Evolutionary conservation across 257 asterid genomes (phyloP), one percentile per base, ranked within the genome.

Genomic region (Echium plantagineum): DNA sequence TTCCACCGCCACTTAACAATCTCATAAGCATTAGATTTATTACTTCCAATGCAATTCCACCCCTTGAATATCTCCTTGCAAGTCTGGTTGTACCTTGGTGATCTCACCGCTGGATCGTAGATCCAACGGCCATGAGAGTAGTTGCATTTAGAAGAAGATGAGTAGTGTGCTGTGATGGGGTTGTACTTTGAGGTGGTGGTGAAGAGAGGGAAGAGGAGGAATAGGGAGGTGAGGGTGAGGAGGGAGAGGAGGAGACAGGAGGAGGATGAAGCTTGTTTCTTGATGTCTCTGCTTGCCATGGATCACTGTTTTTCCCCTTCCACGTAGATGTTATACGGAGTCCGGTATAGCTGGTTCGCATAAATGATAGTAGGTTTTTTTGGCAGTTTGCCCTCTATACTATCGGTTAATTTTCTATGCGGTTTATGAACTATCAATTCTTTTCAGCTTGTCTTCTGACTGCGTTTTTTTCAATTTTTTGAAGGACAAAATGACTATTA

Each of bases 61-160:
- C 98, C 97, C 70, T 83, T 86, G 79, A 75, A 93, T 71, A 93
- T 89, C 85, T 86, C 98, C 83, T 88, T 91, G 68, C 98, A 91
- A 26, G 85, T 82, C 49, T 79, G 77, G 66, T 82, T 95, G 71
- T 91, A 89, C 61, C 90, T 85, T 66, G 85, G 83, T 52, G 82
- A 72, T 72, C 64, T 77, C 69, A 78, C 69, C 1, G 71, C 57
- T n/a, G 70, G 75, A 74, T 93, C 83, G 71, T 79, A 78, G 75
- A 84, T 74, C 98, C 98, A 93, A 53, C 66, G 76, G 22, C 97
- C 98, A 21, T 81, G 71, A 15, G 94, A 73, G 76, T 76, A 86
- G 74, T 84, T 77, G 66, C 98, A 88, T 21, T 49, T 54, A 3
- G 66, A n/a, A 9, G 18, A 28, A 28, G 32, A 28, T 28, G 32